Evolutionary conservation across 2,329 filamentous ascomycete species (phyloP).

Genomic region (Sporothrix pallida): DNA sequence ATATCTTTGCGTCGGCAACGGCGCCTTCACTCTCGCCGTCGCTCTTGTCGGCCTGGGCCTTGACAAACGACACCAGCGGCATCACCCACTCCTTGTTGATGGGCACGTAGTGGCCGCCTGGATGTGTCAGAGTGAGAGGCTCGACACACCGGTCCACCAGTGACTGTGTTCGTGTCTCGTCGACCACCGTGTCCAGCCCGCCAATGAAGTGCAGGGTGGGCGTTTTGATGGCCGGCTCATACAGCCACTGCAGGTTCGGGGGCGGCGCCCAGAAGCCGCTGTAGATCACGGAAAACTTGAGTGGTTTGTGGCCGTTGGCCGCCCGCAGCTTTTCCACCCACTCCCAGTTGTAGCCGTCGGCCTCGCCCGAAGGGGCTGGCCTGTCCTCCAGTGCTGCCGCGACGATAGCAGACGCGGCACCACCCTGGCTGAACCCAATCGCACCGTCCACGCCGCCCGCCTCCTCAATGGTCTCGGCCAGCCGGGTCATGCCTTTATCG

Average conservation of each 20-base stretch:
- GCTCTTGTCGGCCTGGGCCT: constrained; percentile 38
- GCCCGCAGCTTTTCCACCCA: constrained; percentile 56
- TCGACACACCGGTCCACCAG: constrained; percentile 70
- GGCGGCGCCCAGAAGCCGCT: constrained; percentile 75
- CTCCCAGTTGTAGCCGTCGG: constrained; percentile 35
- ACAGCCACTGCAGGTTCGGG: constrained; percentile 69
- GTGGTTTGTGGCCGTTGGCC: constrained; percentile 55
- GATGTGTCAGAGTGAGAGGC: constrained; percentile 68
- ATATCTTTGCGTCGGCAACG: constrained; percentile 20
- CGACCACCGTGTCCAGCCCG: constrained; percentile 84
- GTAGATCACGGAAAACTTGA: constrained; percentile 76
- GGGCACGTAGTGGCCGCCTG: constrained; percentile 89
- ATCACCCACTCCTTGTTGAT: constrained; percentile 80
- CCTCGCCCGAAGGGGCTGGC: constrained; percentile 32
- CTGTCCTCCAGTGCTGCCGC: constrained; percentile 70
- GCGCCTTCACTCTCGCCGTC: background rate
- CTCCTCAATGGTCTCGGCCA: constrained; percentile 67
- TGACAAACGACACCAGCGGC: constrained; percentile 60
- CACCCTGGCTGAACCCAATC: constrained; percentile 83
- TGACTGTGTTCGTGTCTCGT: constrained; percentile 71
- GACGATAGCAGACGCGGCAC: constrained; percentile 72
- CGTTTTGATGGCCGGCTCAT: constrained; percentile 75
- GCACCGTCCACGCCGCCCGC: constrained; percentile 77
- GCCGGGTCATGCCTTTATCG: constrained; percentile 66
- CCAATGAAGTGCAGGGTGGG: constrained; percentile 83